Evolutionary conservation across 2,329 filamentous ascomycete genomes (phyloP), one percentile per base, ranked within the genome.

Genomic region (Verticillium nubilum): DNA sequence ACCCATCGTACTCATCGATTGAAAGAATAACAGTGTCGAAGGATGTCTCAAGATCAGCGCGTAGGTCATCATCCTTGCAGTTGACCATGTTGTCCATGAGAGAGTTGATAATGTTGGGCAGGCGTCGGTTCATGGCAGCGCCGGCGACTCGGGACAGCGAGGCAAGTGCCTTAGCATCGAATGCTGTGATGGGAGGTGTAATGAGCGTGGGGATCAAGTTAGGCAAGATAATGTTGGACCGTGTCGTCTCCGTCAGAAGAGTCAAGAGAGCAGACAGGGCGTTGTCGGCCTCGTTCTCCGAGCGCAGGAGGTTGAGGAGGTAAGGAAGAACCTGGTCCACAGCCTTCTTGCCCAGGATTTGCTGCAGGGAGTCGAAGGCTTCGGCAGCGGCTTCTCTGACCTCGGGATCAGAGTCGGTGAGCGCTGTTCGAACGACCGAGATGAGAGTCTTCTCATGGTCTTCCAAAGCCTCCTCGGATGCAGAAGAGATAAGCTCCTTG

Each of bases 361-460:
- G 90, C 74, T 99, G 95, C 60, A 99, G 76, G 33, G 93, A 91
- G 73, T 99, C 95, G 70, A 99, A 99, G 2, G 95, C 95, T 74
- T 99, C 95, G 25, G 96, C 95, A 27, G 96, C 95, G 60, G 95
- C 92, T 74, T 99, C 95, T 72, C 95, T 85, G 55, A 99, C 96
- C 61, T 97, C 91, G 62, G 86, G 86, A 70, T 97, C 90, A 12
- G 87, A 87, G 73, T 99, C 96, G 55, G 93, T 96, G 58, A 99
- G 83, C 27, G 94, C 95, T 53, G 92, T 92, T 57, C 95, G 89
- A 54, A 99, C 92, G 59, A 98, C 94, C 17, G 92, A 92, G 65
- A 98, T 96, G 62, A 99, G 85, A 3, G 90, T 93, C 81, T 95
- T 95, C 72, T 99, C 94, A 70, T 97, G 93, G 64, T 96, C 92